A percentile compares a stretch with the other conserved stretches of the same genome.
Conservation (phyloP, 495 filamentous ascomycete species). For the Talaromyces proteolyticus region DNA sequence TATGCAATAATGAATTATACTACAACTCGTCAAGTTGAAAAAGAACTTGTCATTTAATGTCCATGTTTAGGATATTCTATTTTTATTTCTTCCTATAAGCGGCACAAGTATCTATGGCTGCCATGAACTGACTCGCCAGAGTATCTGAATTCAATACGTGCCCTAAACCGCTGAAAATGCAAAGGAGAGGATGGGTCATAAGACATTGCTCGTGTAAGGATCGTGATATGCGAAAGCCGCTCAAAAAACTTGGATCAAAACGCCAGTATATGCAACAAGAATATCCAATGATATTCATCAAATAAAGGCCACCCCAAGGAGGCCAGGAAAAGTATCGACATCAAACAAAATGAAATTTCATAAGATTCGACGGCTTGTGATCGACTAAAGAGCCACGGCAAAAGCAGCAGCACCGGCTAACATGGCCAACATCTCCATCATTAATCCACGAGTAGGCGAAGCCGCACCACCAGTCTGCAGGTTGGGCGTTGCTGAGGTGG, state of each 20-base stretch:
- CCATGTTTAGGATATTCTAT: too few species aligned
- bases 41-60: too few species aligned
- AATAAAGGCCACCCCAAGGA: background rate
- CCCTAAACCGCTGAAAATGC: too few species aligned
- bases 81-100: too few species aligned
- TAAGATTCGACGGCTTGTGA: background rate
- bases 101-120: too few species aligned
- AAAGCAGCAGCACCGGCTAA: constrained; percentile 35
- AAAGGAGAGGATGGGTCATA: background rate
- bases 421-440: constrained; percentile 36
- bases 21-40: too few species aligned
- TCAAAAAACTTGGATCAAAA: background rate
- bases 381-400: constrained; percentile 29
- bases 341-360: background rate
- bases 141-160: too few species aligned
- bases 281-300: background rate
- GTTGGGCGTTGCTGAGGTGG: constrained; percentile 21
- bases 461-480: constrained; percentile 37
- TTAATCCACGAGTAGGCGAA: constrained; percentile 19
- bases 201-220: background rate
- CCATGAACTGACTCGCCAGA: too few species aligned
- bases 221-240: background rate
- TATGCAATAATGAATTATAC: background rate
- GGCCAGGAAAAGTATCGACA: background rate
- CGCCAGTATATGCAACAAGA: background rate